phyloP scores from a whole-genome alignment of 345 rosid species.

The Cardamine resedifolia region DNA sequence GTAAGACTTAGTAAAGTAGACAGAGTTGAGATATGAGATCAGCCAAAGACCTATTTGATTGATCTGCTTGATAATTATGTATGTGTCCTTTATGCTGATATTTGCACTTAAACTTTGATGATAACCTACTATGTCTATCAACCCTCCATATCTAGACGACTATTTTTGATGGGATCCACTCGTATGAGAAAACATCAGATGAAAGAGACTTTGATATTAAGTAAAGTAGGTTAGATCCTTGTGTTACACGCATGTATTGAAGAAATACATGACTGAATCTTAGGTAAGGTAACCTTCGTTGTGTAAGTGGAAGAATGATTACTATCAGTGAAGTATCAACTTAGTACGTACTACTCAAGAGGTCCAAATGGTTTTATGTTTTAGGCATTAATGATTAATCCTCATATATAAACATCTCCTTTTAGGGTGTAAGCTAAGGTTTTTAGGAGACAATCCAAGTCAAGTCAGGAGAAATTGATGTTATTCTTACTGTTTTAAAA shows the following conservation, averaged over 20 bases:
- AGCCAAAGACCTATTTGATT: background rate
- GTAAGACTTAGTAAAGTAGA: conserved; percentile 7
- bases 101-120: background rate
- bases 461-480: background rate
- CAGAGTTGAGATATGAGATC: background rate
- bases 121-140: background rate
- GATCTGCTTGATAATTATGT: background rate
- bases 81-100: conserved; percentile 3
- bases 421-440: background rate
- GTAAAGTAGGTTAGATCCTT: background rate
- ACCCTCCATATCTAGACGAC: background rate
- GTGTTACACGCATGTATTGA: background rate
- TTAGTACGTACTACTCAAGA: no score
- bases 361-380: background rate
- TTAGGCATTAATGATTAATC: background rate
- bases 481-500: background rate
- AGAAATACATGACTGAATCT: background rate
- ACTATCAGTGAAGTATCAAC: background rate
- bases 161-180: background rate
- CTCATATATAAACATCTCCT: background rate
- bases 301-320: background rate
- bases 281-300: background rate
- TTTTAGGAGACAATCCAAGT: background rate
- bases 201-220: conserved; percentile 8
- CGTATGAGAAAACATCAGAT: background rate